Evolutionary conservation across 2,329 filamentous ascomycete species (phyloP).

Genomic region (Monosporascus sp.): DNA sequence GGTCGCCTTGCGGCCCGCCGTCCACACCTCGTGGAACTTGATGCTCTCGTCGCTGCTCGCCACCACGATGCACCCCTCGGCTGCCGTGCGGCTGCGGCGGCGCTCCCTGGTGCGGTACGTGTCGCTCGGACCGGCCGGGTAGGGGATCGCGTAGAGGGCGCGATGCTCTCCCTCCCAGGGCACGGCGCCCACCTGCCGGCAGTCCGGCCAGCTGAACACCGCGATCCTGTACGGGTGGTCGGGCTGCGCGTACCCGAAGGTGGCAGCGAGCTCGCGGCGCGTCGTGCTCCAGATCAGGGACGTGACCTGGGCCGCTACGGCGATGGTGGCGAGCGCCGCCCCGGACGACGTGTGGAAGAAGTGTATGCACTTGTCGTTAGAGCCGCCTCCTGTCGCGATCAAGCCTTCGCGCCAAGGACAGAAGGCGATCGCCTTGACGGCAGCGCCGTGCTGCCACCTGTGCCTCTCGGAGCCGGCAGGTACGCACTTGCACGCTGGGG

Average conservation of each 20-base stretch:
- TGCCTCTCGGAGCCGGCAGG: conserved; percentile 58
- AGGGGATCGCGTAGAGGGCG: conserved; percentile 83
- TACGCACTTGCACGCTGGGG: conserved; percentile 35
- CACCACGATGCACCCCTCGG: conserved; percentile 83
- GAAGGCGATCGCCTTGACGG: conserved; percentile 95
- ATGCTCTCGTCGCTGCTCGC: conserved; percentile 88
- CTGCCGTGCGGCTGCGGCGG: conserved; percentile 44
- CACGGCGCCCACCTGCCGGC: conserved; percentile 77
- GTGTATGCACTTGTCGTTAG: conserved; percentile 91
- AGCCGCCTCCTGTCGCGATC: conserved; percentile 86
- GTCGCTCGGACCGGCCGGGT: conserved; percentile 51
- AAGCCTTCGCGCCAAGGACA: conserved; percentile 89
- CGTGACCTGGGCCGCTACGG: conserved; percentile 90
- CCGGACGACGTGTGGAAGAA: conserved; percentile 89
- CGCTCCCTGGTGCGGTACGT: conserved; percentile 48
- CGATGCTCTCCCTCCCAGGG: conserved; percentile 77
- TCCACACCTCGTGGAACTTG: conserved; percentile 95
- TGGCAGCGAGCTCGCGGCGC: conserved; percentile 82
- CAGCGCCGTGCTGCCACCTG: conserved; percentile 74
- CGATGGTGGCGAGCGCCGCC: conserved; percentile 80
- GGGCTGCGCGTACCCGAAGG: conserved; percentile 88
- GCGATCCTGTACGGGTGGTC: conserved; percentile 87
- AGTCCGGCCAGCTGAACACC: conserved; percentile 92
- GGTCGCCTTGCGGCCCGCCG: conserved; percentile 52
- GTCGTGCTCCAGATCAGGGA: conserved; percentile 86